A percentile compares a stretch with the other conserved stretches of the same genome.
phyloP scores from a whole-genome alignment of 148 eudicot species.

The Linanthus parryae region DNA sequence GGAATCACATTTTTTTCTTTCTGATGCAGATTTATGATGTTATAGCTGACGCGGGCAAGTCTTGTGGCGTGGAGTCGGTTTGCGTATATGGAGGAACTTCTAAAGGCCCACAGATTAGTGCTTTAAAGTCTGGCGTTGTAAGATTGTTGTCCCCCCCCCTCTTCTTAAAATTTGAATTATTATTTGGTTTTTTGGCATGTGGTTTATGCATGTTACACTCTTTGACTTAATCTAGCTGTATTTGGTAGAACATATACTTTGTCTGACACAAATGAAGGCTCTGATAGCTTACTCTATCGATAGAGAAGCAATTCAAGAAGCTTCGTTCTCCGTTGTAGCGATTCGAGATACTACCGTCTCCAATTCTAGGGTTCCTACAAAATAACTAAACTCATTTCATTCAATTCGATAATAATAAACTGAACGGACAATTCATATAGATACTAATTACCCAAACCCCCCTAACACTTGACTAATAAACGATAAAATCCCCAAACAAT shows the following conservation, averaged over 20 bases:
- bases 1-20: too few species aligned
- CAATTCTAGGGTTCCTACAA: too few species aligned
- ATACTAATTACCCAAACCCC: too few species aligned
- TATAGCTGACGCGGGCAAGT: slow-evolving; percentile 68
- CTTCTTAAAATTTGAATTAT: not conserved
- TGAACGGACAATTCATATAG: too few species aligned
- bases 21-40: slow-evolving; percentile 95
- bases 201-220: not conserved
- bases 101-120: slow-evolving; percentile 77
- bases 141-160: slow-evolving; percentile 12
- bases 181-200: slow-evolving; percentile 1
- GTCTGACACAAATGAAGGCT: not conserved
- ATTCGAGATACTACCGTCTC: too few species aligned
- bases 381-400: too few species aligned
- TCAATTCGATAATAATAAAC: too few species aligned
- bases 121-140: slow-evolving; percentile 91
- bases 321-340: too few species aligned
- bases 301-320: too few species aligned
- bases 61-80: slow-evolving; percentile 62
- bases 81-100: slow-evolving; percentile 96
- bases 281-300: not conserved
- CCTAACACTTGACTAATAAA: too few species aligned
- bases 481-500: too few species aligned
- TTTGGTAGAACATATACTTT: not conserved
- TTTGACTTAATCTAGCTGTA: not conserved